phyloP scores from a whole-genome alignment of 2,329 filamentous ascomycete species.

The Phyllosticta citrichinensis region DNA sequence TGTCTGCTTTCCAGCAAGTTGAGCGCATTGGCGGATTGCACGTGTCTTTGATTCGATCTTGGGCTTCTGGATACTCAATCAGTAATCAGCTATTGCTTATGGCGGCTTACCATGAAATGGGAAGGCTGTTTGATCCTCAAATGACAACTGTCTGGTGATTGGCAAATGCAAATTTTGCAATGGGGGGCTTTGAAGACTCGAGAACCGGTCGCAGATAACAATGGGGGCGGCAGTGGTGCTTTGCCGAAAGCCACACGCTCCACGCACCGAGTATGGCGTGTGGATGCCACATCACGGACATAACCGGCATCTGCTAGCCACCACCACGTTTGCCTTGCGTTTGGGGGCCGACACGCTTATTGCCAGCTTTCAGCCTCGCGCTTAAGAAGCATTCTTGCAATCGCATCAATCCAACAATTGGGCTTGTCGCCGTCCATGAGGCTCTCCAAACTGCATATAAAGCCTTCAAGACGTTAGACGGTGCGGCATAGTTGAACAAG shows the following conservation, averaged over 20 bases:
- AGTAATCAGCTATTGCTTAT: not conserved
- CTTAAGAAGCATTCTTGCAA: not conserved
- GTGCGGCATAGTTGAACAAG: not conserved
- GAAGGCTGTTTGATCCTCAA: not conserved
- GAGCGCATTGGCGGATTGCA: not conserved
- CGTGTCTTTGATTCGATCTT: not conserved
- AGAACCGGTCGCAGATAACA: not conserved
- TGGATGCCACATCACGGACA: not conserved
- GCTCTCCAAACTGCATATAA: not conserved
- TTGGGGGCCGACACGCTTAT: not conserved
- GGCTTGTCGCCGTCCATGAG: not conserved
- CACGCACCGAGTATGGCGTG: not conserved
- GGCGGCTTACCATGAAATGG: not conserved
- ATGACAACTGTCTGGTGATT: not conserved
- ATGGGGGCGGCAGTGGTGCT: not conserved
- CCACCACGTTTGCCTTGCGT: not conserved
- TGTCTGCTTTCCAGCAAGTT: not conserved
- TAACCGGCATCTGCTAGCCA: not conserved
- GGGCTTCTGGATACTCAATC: not conserved
- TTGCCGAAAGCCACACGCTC: not conserved
- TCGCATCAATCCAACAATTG: not conserved
- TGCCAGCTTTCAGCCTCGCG: not conserved
- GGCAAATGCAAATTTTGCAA: not conserved
- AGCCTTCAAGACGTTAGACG: not conserved
- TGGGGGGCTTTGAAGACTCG: not conserved